Conservation (phyloP, 257 asterid genomes). For the Nicotiana attenuata region DNA sequence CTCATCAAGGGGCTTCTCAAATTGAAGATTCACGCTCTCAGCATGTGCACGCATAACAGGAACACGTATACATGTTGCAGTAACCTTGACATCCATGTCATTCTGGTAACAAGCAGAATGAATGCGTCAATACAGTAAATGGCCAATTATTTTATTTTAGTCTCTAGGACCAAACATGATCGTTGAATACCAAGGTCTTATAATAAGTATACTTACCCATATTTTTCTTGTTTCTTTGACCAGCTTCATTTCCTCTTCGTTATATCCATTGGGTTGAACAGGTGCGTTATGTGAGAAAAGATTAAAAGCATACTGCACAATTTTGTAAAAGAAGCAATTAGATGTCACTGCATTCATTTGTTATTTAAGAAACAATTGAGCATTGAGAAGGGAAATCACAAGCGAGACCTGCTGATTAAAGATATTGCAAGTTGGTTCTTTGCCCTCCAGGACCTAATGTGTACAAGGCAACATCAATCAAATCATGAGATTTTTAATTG, state of each 20-base stretch:
- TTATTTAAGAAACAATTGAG: not conserved
- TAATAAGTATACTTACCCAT: slow-evolving; percentile 52
- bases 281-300: slow-evolving; percentile 97
- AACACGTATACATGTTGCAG: slow-evolving; percentile 94
- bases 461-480: not conserved
- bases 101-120: slow-evolving; percentile 35
- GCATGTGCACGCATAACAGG: slow-evolving; percentile 99
- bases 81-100: slow-evolving; percentile 63
- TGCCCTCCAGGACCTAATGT: slow-evolving; percentile 67
- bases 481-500: not conserved
- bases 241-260: slow-evolving; percentile 97
- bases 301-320: slow-evolving; percentile 89
- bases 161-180: not conserved
- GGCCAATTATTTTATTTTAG: not conserved
- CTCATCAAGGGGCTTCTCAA: slow-evolving; percentile 86
- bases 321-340: not conserved
- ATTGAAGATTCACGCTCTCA: slow-evolving; percentile 92
- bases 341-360: not conserved
- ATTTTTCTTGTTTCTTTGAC: slow-evolving; percentile 93
- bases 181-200: not conserved
- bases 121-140: not conserved
- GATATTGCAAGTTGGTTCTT: slow-evolving; percentile 82
- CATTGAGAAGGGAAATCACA: slow-evolving; percentile 5
- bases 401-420: slow-evolving; percentile 64
- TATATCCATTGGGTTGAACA: slow-evolving; percentile 81